phyloP scores from a whole-genome alignment of 2,329 filamentous ascomycete genomes.

The Rutstroemia sp. region DNA sequence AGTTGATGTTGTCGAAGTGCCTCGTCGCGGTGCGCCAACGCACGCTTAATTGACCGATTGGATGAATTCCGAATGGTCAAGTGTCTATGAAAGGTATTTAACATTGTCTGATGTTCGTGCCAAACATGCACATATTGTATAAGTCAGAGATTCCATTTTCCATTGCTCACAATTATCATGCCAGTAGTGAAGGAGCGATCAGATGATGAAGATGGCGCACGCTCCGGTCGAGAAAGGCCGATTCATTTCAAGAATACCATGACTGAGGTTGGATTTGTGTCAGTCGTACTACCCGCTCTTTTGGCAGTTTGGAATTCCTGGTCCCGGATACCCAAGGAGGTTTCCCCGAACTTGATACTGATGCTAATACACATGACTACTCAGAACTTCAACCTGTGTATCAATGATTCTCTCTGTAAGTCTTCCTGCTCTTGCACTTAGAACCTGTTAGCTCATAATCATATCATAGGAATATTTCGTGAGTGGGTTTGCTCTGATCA shows the following conservation, averaged over 20 bases:
- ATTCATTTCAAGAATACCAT: slow-evolving; percentile 7
- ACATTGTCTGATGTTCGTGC: too few species aligned
- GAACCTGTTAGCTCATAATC: not conserved
- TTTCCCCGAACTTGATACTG: not conserved
- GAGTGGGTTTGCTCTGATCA: slow-evolving; percentile 63
- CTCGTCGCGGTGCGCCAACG: too few species aligned
- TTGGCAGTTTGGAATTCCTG: not conserved
- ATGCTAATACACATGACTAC: not conserved
- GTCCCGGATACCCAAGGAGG: not conserved
- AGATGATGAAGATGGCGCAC: not conserved
- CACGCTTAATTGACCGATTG: too few species aligned
- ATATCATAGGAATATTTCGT: slow-evolving; percentile 49
- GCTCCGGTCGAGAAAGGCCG: slow-evolving; percentile 8
- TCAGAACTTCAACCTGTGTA: slow-evolving; percentile 7
- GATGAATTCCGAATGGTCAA: too few species aligned
- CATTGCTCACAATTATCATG: too few species aligned
- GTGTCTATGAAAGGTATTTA: too few species aligned
- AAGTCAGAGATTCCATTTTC: not conserved
- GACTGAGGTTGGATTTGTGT: slow-evolving; percentile 10
- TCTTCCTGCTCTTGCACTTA: not conserved
- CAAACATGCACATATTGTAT: too few species aligned
- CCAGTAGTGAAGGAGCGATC: too few species aligned
- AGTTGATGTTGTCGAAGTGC: too few species aligned
- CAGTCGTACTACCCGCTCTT: not conserved
- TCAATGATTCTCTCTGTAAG: slow-evolving; percentile 7